These are phyloP conservation scores for Puccinia hordei DNA, from an alignment of 1,284 basidiomycete species.

Conservation along the genomic window DNA sequence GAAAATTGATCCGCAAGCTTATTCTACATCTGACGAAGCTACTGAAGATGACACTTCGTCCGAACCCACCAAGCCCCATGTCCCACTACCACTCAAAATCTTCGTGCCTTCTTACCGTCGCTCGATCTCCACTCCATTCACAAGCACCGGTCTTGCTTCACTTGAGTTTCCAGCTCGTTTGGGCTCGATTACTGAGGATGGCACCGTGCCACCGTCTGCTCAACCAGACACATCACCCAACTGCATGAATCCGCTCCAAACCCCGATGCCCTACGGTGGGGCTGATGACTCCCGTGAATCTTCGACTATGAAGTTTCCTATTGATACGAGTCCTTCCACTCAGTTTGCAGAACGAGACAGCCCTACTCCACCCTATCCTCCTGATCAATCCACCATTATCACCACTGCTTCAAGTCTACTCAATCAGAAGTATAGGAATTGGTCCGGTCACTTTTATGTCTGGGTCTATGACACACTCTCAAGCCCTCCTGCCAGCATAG, in stretches of 20 bases:
- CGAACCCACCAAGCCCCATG: background rate
- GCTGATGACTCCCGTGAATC: background rate
- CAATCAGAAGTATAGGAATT: conserved; percentile 23
- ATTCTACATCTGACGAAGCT: background rate
- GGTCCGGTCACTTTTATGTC: conserved; percentile 9
- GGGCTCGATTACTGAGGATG: conserved; percentile 15
- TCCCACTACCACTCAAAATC: conserved; percentile 23
- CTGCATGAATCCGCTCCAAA: conserved; percentile 6
- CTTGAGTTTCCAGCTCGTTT: conserved; percentile 10
- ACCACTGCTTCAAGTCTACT: background rate
- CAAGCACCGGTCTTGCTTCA: background rate
- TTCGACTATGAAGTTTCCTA: background rate
- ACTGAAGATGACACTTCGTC: background rate
- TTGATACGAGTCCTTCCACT: background rate
- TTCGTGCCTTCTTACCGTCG: background rate
- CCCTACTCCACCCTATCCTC: background rate
- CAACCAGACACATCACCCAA: background rate
- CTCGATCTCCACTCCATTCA: conserved; percentile 11
- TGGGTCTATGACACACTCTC: background rate
- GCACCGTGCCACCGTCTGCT: background rate
- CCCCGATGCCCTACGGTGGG: background rate
- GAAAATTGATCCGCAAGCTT: background rate
- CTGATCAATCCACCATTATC: background rate
- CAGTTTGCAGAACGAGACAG: background rate
- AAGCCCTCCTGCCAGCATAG: background rate